Base-by-base conservation (phyloP, 2,329 filamentous ascomycete genomes). In the Phialocephala subalpina region DNA sequence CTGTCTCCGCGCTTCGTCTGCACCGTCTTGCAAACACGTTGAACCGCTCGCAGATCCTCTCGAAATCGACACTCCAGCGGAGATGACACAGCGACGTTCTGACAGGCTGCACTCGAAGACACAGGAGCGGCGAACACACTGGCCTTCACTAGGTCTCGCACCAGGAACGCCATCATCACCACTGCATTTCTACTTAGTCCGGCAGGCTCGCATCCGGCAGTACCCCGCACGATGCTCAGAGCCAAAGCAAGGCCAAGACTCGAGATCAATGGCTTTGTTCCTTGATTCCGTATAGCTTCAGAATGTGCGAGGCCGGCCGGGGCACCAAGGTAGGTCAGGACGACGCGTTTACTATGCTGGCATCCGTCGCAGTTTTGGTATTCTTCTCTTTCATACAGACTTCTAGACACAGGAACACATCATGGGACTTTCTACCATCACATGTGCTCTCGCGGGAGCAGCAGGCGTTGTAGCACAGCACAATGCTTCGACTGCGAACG, bases 401-500 rank as follows among this genome's bases (percentile, higher is more conserved):
- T 35, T 3, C 7, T 55, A 1, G 18, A 38, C 18, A 57, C 55
- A 36, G 55, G 35, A 38, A 20, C 33, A 57, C 55, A 38, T 4
- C 8, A 65, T 66, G 63, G 58, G 29, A 36, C 8, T 33, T 16
- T 58, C 60, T 53, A 45, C 58, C 35, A 4, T 66, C 20, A 22
- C 62, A 18, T 27, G 25, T 47, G 25, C 47, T 27, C 16, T 60
- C 20, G 47, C 53, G 5, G 38, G 42, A 9, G 67, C 55, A 33
- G 29, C 45, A 22, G 38, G 42, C 11, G 60, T 62, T 11, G 40
- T 47, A 14, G 67, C 65, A 16, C 64, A 62, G 33, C 33, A 65
- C 56, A 67, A 65, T 35, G 36, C 64, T 1, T 62, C 62, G 1
- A 52, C 42, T n/a, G n/a, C 62, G 11, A 68, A 68, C 57, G 49